A percentile compares a stretch with the other conserved stretches of the same genome.
phyloP scores from a whole-genome alignment of 1,139 yeast genomes.

The Magnusiomyces tetraspermus region DNA sequence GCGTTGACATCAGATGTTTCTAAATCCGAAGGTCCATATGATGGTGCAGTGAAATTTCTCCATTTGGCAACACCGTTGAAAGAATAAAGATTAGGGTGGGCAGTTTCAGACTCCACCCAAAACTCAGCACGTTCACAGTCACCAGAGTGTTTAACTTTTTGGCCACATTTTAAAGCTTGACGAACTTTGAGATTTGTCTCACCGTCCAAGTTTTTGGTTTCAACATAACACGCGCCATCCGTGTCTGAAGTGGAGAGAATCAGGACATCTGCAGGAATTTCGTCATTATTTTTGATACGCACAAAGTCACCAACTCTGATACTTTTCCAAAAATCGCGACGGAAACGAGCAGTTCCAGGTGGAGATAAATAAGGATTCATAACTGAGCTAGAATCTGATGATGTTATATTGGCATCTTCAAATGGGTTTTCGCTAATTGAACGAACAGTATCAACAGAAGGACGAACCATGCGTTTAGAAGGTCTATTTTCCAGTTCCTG shows the following conservation, averaged over 20 bases:
- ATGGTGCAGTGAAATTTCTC: constrained; percentile 25
- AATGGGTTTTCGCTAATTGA: constrained; percentile 68
- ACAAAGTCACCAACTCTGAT: constrained; percentile 83
- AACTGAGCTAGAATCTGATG: constrained; percentile 27
- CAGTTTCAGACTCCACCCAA: constrained; percentile 85
- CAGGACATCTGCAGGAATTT: constrained; percentile 89
- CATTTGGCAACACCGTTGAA: constrained; percentile 73
- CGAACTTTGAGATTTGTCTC: constrained; percentile 86
- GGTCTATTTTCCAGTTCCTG: constrained; percentile 32
- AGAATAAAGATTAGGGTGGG: constrained; percentile 69
- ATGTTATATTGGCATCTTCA: constrained; percentile 50
- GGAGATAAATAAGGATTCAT: constrained; percentile 12
- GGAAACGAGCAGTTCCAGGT: constrained; percentile 40
- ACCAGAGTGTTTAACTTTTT: constrained; percentile 49
- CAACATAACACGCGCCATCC: constrained; percentile 88
- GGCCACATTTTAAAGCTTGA: constrained; percentile 62
- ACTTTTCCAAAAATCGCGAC: constrained; percentile 73
- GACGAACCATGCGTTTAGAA: constrained; percentile 46
- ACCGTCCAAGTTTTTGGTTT: constrained; percentile 92
- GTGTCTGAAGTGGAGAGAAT: constrained; percentile 72
- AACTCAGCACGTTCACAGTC: constrained; percentile 67
- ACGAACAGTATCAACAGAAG: constrained; percentile 60
- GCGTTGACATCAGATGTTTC: constrained; percentile 8
- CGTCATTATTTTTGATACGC: constrained; percentile 76
- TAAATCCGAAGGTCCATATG: constrained; percentile 6